A percentile compares a stretch with the other conserved stretches of the same genome.
Conservation (phyloP, 164 flowering plant species). For the Aristolochia fimbriata region DNA sequence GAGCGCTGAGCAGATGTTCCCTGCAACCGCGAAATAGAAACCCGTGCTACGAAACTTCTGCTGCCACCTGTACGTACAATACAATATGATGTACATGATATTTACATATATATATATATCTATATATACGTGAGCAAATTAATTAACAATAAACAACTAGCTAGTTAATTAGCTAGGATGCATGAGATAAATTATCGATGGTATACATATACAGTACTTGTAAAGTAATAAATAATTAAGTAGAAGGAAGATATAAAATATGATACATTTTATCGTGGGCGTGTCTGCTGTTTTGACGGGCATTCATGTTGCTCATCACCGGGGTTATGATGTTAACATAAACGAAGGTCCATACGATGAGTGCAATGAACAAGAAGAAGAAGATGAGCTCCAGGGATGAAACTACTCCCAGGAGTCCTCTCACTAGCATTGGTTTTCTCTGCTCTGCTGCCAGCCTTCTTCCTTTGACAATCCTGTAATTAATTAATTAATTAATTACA, state of each 20-base stretch:
- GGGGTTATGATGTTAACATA: slow-evolving; percentile 20
- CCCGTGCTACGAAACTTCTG: slow-evolving; percentile 29
- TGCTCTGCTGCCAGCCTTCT: too few relatives aligned
- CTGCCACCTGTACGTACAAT: slow-evolving; percentile 71
- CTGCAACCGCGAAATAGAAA: slow-evolving; percentile 41
- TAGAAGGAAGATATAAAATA: neutral
- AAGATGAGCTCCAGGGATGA: slow-evolving; percentile 41
- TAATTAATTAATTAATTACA: too few relatives aligned
- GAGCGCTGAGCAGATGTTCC: slow-evolving; percentile 51
- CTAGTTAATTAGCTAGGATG: too few relatives aligned
- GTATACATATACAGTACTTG: too few relatives aligned
- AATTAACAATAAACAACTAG: too few relatives aligned
- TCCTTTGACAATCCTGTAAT: neutral
- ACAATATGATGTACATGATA: neutral
- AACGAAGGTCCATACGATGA: slow-evolving; percentile 45
- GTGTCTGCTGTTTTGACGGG: neutral
- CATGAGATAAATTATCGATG: too few relatives aligned
- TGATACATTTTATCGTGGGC: slow-evolving; percentile 28
- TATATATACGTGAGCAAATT: neutral
- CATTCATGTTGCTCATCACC: slow-evolving; percentile 12
- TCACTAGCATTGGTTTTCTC: slow-evolving; percentile 46
- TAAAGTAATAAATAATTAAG: too few relatives aligned
- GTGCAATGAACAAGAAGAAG: slow-evolving; percentile 54
- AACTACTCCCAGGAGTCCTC: slow-evolving; percentile 72
- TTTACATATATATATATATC: too few relatives aligned